Conservation (phyloP, 2,329 filamentous ascomycete species). For the Aspergillus fijiensis region DNA sequence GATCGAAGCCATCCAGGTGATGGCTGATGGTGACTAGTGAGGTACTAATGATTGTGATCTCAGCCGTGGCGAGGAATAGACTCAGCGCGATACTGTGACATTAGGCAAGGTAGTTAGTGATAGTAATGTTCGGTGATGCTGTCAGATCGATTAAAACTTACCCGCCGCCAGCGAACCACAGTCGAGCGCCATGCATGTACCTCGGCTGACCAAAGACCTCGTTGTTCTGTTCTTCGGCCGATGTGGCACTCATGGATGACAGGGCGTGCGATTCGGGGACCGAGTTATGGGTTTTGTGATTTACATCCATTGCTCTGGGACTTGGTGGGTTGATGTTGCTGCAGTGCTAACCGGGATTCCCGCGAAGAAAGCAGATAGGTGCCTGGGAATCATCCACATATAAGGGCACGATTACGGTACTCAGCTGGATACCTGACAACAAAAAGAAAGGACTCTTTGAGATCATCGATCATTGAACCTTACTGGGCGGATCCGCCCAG, state of each 20-base stretch:
- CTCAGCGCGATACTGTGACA: background rate
- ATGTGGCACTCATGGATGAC: background rate
- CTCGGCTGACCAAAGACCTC: background rate
- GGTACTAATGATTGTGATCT: slow-evolving; percentile 55
- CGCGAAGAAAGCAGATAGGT: background rate
- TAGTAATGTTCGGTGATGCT: no score
- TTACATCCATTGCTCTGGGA: background rate
- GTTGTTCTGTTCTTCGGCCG: background rate
- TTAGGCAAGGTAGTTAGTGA: background rate
- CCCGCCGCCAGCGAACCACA: slow-evolving; percentile 2
- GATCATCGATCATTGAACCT: background rate
- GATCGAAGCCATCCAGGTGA: slow-evolving; percentile 38
- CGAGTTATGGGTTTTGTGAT: background rate
- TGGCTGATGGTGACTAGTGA: slow-evolving; percentile 49
- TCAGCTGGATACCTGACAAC: background rate
- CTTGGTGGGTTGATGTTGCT: background rate
- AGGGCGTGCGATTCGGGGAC: background rate
- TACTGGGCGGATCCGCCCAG: background rate
- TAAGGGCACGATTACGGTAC: background rate
- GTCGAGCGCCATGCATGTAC: slow-evolving; percentile 1
- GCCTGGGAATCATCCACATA: background rate
- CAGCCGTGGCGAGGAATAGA: slow-evolving; percentile 49
- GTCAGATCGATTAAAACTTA: background rate
- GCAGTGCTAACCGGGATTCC: no score
- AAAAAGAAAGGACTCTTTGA: background rate